These are phyloP conservation scores for Colletotrichum eremochloae DNA, from an alignment of 2,329 filamentous ascomycete genomes.

Conservation along the genomic window DNA sequence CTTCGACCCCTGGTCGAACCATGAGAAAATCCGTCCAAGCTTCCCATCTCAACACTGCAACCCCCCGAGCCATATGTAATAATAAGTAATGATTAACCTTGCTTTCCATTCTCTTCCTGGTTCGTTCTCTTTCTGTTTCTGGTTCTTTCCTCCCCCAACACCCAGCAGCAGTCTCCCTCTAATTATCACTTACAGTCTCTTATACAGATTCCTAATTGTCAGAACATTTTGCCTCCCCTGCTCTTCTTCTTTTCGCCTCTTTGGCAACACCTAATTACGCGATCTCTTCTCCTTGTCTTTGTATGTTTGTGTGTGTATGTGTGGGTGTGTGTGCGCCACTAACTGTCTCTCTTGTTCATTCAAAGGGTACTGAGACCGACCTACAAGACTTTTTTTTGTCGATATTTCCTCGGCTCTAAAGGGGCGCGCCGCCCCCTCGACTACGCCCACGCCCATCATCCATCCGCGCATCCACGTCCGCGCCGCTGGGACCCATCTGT, in stretches of 20 bases:
- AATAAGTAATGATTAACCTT: not conserved
- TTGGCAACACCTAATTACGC: not conserved
- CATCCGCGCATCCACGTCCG: constrained; percentile 1
- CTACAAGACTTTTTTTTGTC: constrained; percentile 31
- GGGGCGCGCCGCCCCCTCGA: not conserved
- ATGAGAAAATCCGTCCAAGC: constrained; percentile 34
- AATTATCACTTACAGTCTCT: too few species aligned
- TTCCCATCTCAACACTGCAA: constrained; percentile 1
- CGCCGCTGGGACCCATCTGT: constrained; percentile 23
- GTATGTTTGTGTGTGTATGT: not conserved
- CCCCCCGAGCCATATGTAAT: constrained; percentile 1
- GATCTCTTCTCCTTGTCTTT: not conserved
- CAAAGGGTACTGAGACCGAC: constrained; percentile 30
- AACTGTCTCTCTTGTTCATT: constrained; percentile 34
- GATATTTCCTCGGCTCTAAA: constrained; percentile 22
- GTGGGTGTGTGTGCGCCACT: constrained; percentile 9
- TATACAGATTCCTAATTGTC: too few species aligned
- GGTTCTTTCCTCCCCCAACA: too few species aligned
- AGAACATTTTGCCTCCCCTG: too few species aligned
- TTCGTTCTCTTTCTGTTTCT: too few species aligned
- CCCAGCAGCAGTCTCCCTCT: too few species aligned
- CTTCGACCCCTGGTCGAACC: constrained; percentile 39
- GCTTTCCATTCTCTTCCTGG: not conserved
- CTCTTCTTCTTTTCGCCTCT: not conserved
- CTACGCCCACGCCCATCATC: not conserved